phyloP scores from a whole-genome alignment of 2,329 filamentous ascomycete genomes.

The Colletotrichum coccodes region DNA sequence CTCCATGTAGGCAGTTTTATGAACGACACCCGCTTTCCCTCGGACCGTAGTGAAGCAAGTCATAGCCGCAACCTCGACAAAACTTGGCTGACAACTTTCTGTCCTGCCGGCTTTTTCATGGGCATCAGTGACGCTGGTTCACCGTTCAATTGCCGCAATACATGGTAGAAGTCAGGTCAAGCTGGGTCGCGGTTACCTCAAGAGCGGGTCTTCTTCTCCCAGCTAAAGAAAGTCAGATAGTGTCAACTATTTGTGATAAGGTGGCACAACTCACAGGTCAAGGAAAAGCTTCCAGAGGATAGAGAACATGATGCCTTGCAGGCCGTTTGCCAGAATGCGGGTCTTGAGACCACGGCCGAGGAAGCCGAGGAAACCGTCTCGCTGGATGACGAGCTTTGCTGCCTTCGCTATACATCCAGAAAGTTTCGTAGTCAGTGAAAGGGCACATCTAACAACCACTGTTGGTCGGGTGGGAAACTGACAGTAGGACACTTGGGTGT shows the following conservation, averaged over 20 bases:
- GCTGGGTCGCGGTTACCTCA: neutral
- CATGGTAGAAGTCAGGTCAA: neutral
- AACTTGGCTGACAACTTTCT: too few species aligned
- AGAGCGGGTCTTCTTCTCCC: constrained; percentile 29
- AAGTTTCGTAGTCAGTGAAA: neutral
- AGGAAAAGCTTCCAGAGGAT: constrained; percentile 61
- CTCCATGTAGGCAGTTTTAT: too few species aligned
- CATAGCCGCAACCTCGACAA: too few species aligned
- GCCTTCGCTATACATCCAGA: constrained; percentile 48
- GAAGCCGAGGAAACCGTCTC: constrained; percentile 54
- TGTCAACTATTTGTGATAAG: too few species aligned
- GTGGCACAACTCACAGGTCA: constrained; percentile 50
- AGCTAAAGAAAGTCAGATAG: neutral
- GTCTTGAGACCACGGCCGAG: constrained; percentile 58
- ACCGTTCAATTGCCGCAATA: too few species aligned
- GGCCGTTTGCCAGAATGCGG: constrained; percentile 57
- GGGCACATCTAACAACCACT: too few species aligned
- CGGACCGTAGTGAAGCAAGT: too few species aligned
- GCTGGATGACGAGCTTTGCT: constrained; percentile 48
- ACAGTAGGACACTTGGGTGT: constrained; percentile 58
- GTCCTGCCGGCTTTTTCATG: too few species aligned
- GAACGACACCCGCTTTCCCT: too few species aligned
- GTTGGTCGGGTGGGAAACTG: too few species aligned
- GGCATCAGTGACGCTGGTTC: too few species aligned
- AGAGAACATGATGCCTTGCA: constrained; percentile 58